phyloP scores from a whole-genome alignment of 305 asterid species.

The Fraxinus paxiana region DNA sequence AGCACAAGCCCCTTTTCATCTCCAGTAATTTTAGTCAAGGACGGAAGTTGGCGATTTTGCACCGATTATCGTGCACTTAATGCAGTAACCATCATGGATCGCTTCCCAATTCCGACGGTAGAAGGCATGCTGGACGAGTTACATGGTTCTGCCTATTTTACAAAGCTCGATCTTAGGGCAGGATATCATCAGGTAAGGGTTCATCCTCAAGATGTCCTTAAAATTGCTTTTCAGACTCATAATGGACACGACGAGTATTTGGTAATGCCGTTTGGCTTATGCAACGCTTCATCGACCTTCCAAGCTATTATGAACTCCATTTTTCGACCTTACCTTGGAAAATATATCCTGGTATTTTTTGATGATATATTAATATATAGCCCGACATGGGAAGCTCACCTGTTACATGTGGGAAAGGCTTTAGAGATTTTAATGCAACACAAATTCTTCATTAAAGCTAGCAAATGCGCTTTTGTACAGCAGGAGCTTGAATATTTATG shows the following conservation, averaged over 20 bases:
- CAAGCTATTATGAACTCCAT: background rate
- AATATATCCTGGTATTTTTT: background rate
- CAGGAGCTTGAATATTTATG: background rate
- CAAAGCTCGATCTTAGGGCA: background rate
- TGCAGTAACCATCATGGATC: background rate
- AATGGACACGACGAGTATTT: background rate
- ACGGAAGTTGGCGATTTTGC: background rate
- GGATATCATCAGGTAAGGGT: slow-evolving; percentile 3
- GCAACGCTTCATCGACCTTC: background rate
- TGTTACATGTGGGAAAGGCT: background rate
- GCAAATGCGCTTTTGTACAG: slow-evolving; percentile 2
- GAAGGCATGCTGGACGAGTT: slow-evolving; percentile 13
- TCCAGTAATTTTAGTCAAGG: background rate
- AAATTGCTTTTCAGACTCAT: background rate
- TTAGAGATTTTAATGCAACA: background rate
- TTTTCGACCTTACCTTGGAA: background rate
- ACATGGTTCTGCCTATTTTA: background rate
- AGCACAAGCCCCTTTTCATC: background rate
- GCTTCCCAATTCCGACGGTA: background rate
- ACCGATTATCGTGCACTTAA: background rate
- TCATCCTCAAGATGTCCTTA: background rate
- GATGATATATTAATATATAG: slow-evolving; percentile 19
- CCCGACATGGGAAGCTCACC: background rate
- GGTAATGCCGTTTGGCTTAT: too few species aligned
- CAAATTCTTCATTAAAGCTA: background rate